phyloP scores from a whole-genome alignment of 202 grass and related monocot species.

The Elaeis oleifera region DNA sequence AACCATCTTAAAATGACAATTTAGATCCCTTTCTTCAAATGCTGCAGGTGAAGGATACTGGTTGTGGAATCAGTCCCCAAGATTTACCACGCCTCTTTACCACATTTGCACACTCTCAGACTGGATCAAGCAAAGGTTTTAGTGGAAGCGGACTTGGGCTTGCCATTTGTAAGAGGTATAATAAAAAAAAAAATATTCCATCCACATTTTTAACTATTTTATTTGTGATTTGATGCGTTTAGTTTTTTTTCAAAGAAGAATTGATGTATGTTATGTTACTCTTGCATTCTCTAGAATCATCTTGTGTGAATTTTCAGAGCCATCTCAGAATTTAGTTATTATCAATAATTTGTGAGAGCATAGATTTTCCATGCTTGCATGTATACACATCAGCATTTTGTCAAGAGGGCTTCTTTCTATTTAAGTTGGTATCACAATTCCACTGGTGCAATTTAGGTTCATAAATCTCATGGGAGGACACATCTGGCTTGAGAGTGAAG shows the following conservation, averaged over 20 bases:
- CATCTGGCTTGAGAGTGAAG: slow-evolving; percentile 18
- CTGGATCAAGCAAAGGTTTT: slow-evolving; percentile 5
- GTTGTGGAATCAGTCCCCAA: slow-evolving; percentile 65
- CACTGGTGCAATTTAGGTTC: slow-evolving; percentile 6
- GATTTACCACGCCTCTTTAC: slow-evolving; percentile 58
- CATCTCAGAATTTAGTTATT: too few relatives aligned
- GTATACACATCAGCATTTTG: neutral
- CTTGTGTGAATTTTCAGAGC: too few relatives aligned
- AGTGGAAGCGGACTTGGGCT: slow-evolving; percentile 55
- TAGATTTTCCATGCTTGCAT: too few relatives aligned
- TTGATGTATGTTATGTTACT: too few relatives aligned
- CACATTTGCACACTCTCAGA: slow-evolving; percentile 41
- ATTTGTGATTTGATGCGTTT: too few relatives aligned
- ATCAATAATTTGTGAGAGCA: too few relatives aligned
- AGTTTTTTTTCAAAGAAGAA: too few relatives aligned
- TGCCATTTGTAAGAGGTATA: slow-evolving; percentile 84
- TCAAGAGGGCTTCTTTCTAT: neutral
- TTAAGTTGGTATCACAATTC: neutral
- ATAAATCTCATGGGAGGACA: slow-evolving; percentile 16
- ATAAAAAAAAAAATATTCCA: neutral
- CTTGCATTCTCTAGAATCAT: too few relatives aligned
- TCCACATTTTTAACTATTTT: too few relatives aligned
- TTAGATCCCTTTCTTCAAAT: slow-evolving; percentile 10
- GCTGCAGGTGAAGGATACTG: slow-evolving; percentile 72
- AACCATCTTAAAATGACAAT: neutral